phyloP scores from a whole-genome alignment of 768 basidiomycete genomes.

The Podaxis sp. region DNA sequence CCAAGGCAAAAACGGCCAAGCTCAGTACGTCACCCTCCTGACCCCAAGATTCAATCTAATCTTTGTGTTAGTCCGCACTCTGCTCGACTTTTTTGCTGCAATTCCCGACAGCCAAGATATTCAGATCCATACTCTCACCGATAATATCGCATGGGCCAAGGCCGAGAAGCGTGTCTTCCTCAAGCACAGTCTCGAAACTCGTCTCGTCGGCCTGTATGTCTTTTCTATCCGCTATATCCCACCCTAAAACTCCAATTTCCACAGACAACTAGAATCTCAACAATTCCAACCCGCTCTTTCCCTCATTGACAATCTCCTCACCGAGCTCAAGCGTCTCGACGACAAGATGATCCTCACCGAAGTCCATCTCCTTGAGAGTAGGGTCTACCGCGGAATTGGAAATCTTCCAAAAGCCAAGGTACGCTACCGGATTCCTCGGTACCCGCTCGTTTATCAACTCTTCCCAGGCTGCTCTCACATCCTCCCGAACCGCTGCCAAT shows the following conservation, averaged over 20 bases:
- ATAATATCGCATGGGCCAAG: constrained; percentile 93
- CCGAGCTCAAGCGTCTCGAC: constrained; percentile 89
- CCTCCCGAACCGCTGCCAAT: constrained; percentile 91
- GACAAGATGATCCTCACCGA: constrained; percentile 99
- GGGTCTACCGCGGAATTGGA: constrained; percentile 86
- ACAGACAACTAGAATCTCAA: constrained; percentile 70
- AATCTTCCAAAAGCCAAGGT: constrained; percentile 93
- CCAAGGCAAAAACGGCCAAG: constrained; percentile 97
- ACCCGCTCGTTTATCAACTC: constrained; percentile 21
- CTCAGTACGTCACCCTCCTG: constrained; percentile 58
- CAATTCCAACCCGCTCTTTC: constrained; percentile 78
- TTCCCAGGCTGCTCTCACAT: constrained; percentile 77
- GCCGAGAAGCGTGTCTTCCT: constrained; percentile 92
- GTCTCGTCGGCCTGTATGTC: constrained; percentile 71
- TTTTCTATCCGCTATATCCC: not conserved
- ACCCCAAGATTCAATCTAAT: not conserved
- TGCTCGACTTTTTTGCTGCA: constrained; percentile 84
- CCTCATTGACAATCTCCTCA: constrained; percentile 84
- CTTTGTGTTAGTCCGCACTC: constrained; percentile 70
- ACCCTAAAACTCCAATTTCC: constrained; percentile 14
- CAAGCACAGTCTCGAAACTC: constrained; percentile 90
- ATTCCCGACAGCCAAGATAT: constrained; percentile 74
- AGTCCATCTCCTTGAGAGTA: constrained; percentile 90
- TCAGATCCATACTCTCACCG: constrained; percentile 84
- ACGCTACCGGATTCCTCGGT: constrained; percentile 9